phyloP scores from a whole-genome alignment of 768 basidiomycete species.

The Podaxis rugospora region DNA sequence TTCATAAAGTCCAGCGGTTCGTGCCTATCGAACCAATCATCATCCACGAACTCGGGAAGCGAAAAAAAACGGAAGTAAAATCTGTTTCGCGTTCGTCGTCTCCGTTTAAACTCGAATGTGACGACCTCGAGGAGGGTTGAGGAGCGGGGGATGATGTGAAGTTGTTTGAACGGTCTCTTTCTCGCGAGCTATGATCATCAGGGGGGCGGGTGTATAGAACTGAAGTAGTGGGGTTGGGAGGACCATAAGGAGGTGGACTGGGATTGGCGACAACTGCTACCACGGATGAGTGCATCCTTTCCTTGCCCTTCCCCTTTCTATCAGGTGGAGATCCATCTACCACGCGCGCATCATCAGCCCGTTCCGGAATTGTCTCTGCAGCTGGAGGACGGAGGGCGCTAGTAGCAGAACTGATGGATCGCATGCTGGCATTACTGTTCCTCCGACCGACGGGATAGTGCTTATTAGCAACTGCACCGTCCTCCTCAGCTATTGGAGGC shows the following conservation, averaged over 20 bases:
- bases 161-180: background rate
- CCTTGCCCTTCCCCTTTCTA: conserved; percentile 9
- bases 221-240: background rate
- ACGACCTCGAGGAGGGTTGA: background rate
- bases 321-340: background rate
- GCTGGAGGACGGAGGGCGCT: conserved; percentile 28
- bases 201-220: background rate
- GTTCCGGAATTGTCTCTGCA: conserved; percentile 10
- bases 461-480: conserved; percentile 30
- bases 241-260: background rate
- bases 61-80: background rate
- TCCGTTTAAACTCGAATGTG: background rate
- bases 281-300: background rate
- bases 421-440: conserved; percentile 45
- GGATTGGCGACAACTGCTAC: background rate
- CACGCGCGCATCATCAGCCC: background rate
- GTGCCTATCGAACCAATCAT: background rate
- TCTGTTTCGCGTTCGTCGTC: background rate
- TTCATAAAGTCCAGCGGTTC: background rate
- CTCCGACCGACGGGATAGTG: conserved; percentile 39
- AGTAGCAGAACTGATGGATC: conserved; percentile 36
- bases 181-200: background rate
- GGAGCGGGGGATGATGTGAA: background rate
- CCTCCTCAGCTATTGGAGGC: conserved; percentile 42
- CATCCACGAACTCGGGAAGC: background rate